A percentile compares a stretch with the other conserved stretches of the same genome.
These are phyloP conservation scores for Gigaspora rosea DNA, from an alignment of 192 early-diverging fungal species.

Conservation along the genomic window DNA sequence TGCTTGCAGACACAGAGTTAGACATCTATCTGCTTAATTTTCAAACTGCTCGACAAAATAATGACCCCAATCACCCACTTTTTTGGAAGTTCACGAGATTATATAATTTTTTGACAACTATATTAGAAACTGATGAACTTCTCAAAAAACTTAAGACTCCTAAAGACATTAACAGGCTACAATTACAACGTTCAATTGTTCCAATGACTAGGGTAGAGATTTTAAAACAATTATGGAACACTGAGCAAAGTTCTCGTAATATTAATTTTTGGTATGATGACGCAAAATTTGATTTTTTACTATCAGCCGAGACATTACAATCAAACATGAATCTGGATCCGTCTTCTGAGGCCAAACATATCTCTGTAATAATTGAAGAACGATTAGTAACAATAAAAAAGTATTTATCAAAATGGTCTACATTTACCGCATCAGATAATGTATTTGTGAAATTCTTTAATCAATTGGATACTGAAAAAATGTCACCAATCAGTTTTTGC, in stretches of 20 bases:
- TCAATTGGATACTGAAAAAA: conserved; percentile 18
- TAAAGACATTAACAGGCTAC: conserved; percentile 16
- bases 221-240: conserved; percentile 37
- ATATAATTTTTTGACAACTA: conserved; percentile 45
- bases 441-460: conserved; percentile 39
- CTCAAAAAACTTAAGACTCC: conserved; percentile 38
- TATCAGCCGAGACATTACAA: conserved; percentile 36
- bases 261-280: conserved; percentile 55
- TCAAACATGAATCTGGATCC: conserved; percentile 34
- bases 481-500: conserved; percentile 37
- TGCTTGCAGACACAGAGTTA: conserved; percentile 49
- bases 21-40: conserved; percentile 47
- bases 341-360: not conserved
- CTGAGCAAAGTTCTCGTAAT: conserved; percentile 32
- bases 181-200: not conserved
- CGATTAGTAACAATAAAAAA: conserved; percentile 26
- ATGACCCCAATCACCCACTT: conserved; percentile 48
- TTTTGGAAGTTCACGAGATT: conserved; percentile 56
- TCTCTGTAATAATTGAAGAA: not conserved
- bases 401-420: conserved; percentile 36
- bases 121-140: conserved; percentile 52
- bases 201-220: not conserved
- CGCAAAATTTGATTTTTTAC: conserved; percentile 44
- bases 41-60: conserved; percentile 45
- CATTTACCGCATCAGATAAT: conserved; percentile 35